Conservation (phyloP, 768 basidiomycete species). For the Suillus sp. region DNA sequence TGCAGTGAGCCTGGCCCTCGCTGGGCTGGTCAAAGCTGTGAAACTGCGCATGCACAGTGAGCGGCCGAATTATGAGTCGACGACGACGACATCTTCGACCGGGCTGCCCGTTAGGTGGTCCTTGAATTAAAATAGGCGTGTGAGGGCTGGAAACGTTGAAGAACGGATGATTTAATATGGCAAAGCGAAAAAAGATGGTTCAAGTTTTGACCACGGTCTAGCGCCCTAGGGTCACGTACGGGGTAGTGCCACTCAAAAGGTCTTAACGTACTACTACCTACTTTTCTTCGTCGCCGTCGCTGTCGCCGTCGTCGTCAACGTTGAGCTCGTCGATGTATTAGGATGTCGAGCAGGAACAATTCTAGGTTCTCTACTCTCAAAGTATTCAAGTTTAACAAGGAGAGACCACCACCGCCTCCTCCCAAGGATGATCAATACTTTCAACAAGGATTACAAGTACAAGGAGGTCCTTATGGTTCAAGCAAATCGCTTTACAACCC, state of each 20-base stretch:
- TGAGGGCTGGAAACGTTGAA: background rate
- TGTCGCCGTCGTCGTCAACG: background rate
- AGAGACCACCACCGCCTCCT: slow-evolving; percentile 53
- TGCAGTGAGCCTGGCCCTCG: background rate
- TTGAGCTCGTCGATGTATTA: slow-evolving; percentile 3
- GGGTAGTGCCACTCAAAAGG: background rate
- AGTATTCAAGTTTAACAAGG: slow-evolving; percentile 42
- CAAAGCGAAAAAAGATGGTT: slow-evolving; percentile 1
- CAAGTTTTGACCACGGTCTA: slow-evolving; percentile 4
- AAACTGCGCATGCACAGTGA: background rate
- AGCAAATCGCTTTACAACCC: slow-evolving; percentile 41
- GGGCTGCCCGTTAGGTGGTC: background rate
- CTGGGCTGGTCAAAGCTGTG: background rate
- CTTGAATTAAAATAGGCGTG: background rate
- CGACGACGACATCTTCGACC: background rate
- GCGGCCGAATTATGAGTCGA: background rate
- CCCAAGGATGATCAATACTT: slow-evolving; percentile 65
- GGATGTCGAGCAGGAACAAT: slow-evolving; percentile 24
- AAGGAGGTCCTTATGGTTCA: slow-evolving; percentile 13
- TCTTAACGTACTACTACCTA: slow-evolving; percentile 3
- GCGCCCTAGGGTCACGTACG: background rate
- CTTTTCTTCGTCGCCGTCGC: background rate
- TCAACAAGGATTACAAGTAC: slow-evolving; percentile 3
- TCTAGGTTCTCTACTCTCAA: slow-evolving; percentile 45
- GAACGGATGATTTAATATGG: background rate